A percentile compares a stretch with the other conserved stretches of the same genome.
These are phyloP conservation scores for Chlorencoelia australis DNA, from an alignment of 2,329 filamentous ascomycete genomes.

Conservation along the genomic window DNA sequence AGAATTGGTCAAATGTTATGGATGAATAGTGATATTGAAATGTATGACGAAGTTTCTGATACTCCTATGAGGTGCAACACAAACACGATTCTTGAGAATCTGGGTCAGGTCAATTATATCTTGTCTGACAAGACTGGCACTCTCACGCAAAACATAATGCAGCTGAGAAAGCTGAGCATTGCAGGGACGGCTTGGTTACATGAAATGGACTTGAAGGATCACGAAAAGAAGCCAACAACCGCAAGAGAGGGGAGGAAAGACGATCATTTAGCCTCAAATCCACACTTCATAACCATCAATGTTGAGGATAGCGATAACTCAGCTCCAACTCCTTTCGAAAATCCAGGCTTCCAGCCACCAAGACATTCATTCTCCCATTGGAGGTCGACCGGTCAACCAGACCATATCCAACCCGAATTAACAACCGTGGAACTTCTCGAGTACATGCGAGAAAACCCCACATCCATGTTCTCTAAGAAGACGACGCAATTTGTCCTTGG, in stretches of 20 bases:
- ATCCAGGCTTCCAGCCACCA: constrained; percentile 9
- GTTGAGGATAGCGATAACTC: too few relatives aligned
- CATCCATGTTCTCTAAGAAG: constrained; percentile 67
- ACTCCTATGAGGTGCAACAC: constrained; percentile 85
- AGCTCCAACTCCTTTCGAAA: too few relatives aligned
- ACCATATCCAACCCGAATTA: constrained; percentile 42
- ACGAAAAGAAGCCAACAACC: too few relatives aligned
- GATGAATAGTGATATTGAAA: constrained; percentile 64
- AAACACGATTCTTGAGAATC: constrained; percentile 88
- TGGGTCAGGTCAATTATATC: constrained; percentile 81
- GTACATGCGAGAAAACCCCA: constrained; percentile 65
- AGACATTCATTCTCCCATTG: constrained; percentile 23
- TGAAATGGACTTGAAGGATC: constrained; percentile 46
- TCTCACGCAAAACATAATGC: constrained; percentile 90
- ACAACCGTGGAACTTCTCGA: constrained; percentile 66
- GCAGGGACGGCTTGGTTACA: constrained; percentile 86
- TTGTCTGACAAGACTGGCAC: constrained; percentile 96
- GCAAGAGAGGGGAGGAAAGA: too few relatives aligned
- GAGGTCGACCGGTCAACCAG: constrained; percentile 23
- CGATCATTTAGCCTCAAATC: too few relatives aligned
- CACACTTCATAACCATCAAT: too few relatives aligned
- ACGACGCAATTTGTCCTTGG: constrained; percentile 75
- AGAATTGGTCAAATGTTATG: constrained; percentile 72
- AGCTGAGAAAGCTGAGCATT: constrained; percentile 84
- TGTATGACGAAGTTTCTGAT: constrained; percentile 79